Percentiles rank a stretch among this genome's conserved stretches.
Conservation (phyloP, 2,329 filamentous ascomycete genomes). For the Tolypocladium ovalisporum region DNA sequence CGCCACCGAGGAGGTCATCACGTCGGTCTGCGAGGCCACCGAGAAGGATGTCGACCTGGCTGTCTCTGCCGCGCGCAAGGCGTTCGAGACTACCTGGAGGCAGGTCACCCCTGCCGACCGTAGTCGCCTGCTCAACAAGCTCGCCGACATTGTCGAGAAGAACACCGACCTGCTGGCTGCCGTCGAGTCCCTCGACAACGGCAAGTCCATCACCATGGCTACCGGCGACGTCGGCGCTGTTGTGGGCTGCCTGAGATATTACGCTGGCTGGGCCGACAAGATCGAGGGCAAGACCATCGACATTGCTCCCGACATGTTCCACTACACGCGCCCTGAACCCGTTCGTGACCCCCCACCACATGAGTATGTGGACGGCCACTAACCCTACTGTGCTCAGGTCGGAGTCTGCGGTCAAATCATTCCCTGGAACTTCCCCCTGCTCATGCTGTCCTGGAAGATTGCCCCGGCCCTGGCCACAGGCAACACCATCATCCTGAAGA, state of each 20-base stretch:
- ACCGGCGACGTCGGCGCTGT: slow-evolving; percentile 63
- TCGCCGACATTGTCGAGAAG: slow-evolving; percentile 72
- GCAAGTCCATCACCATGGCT: slow-evolving; percentile 68
- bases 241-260: slow-evolving; percentile 60
- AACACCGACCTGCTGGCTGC: slow-evolving; percentile 66
- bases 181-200: slow-evolving; percentile 82
- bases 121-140: slow-evolving; percentile 58
- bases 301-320: slow-evolving; percentile 65
- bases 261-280: slow-evolving; percentile 84
- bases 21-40: slow-evolving; percentile 70
- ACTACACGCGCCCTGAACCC: slow-evolving; percentile 71
- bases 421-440: slow-evolving; percentile 78
- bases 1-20: slow-evolving; percentile 72
- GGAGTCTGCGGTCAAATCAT: slow-evolving; percentile 83
- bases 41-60: slow-evolving; percentile 80
- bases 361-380: neutral
- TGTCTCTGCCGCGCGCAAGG: slow-evolving; percentile 74
- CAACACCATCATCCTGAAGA: slow-evolving; percentile 64
- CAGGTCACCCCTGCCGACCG: slow-evolving; percentile 60
- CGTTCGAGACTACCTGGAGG: slow-evolving; percentile 66
- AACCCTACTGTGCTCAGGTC: slow-evolving; percentile 22
- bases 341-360: slow-evolving; percentile 22
- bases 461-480: slow-evolving; percentile 61
- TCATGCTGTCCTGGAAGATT: slow-evolving; percentile 79
- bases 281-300: slow-evolving; percentile 80